Evolutionary conservation across 768 basidiomycete species (phyloP).

Genomic region (Psilocybe sp.): DNA sequence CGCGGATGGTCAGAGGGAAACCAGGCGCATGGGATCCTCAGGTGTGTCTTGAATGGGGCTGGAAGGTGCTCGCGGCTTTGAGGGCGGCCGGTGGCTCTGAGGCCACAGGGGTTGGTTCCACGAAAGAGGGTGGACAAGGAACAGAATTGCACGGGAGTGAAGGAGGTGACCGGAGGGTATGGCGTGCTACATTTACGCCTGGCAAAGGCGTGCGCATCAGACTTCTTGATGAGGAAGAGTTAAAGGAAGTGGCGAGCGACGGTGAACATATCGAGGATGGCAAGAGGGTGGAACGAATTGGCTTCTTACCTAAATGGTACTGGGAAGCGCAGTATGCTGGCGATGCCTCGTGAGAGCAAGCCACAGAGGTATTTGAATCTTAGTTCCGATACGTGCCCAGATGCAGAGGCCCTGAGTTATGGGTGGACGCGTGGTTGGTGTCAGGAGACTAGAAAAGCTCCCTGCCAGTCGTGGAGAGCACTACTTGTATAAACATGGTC

Average conservation of each 20-base stretch:
- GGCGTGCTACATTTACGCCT: constrained; percentile 70
- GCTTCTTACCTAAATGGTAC: constrained; percentile 79
- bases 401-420: too few species aligned
- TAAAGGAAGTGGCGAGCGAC: constrained; percentile 45
- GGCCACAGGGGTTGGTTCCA: neutral
- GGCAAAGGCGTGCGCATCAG: constrained; percentile 50
- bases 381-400: too few species aligned
- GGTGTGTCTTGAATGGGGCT: constrained; percentile 74
- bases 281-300: constrained; percentile 39
- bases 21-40: constrained; percentile 75
- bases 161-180: constrained; percentile 37
- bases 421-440: too few species aligned
- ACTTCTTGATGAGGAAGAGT: constrained; percentile 43
- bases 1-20: constrained; percentile 73
- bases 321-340: constrained; percentile 28
- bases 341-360: too few species aligned
- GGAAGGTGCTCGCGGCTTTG: constrained; percentile 57
- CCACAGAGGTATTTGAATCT: too few species aligned
- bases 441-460: too few species aligned
- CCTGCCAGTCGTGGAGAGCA: too few species aligned
- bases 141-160: constrained; percentile 18
- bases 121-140: constrained; percentile 6
- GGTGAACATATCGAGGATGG: constrained; percentile 53
- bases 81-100: constrained; percentile 20
- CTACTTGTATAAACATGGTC: too few species aligned